These are phyloP conservation scores for Candida peoriensis DNA, from an alignment of 805 yeast genomes.

Conservation along the genomic window DNA sequence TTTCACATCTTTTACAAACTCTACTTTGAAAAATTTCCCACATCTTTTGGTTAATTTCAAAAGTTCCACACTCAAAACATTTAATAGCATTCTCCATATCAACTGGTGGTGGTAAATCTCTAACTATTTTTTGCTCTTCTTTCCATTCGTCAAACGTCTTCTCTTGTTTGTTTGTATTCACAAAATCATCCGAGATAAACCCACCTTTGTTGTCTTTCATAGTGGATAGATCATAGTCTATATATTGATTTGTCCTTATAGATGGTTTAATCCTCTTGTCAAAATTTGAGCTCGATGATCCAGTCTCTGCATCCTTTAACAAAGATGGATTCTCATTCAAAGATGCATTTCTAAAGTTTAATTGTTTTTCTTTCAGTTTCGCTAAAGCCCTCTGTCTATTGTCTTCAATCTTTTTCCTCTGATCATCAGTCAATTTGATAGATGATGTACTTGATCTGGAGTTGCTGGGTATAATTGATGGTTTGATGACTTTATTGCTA, in stretches of 20 bases:
- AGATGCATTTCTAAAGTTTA: slow-evolving; percentile 35
- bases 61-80: slow-evolving; percentile 77
- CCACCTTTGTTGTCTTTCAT: slow-evolving; percentile 92
- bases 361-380: slow-evolving; percentile 30
- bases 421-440: slow-evolving; percentile 41
- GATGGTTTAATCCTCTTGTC: slow-evolving; percentile 31
- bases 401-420: slow-evolving; percentile 41
- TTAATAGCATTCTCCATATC: slow-evolving; percentile 71
- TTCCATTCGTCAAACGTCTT: slow-evolving; percentile 44
- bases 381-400: slow-evolving; percentile 53
- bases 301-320: slow-evolving; percentile 1
- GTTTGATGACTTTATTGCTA: slow-evolving; percentile 14
- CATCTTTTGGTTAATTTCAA: slow-evolving; percentile 74
- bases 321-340: slow-evolving; percentile 18
- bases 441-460: slow-evolving; percentile 11
- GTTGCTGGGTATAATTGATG: slow-evolving; percentile 7
- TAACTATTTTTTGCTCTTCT: slow-evolving; percentile 37
- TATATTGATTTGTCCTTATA: slow-evolving; percentile 59
- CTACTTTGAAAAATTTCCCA: slow-evolving; percentile 63
- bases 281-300: neutral
- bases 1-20: slow-evolving; percentile 78
- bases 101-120: slow-evolving; percentile 65
- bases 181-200: slow-evolving; percentile 18
- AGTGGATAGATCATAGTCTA: slow-evolving; percentile 84
- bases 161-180: slow-evolving; percentile 42